Evolutionary conservation across 768 basidiomycete species (phyloP).

Genomic region (Termitomyces sp.): DNA sequence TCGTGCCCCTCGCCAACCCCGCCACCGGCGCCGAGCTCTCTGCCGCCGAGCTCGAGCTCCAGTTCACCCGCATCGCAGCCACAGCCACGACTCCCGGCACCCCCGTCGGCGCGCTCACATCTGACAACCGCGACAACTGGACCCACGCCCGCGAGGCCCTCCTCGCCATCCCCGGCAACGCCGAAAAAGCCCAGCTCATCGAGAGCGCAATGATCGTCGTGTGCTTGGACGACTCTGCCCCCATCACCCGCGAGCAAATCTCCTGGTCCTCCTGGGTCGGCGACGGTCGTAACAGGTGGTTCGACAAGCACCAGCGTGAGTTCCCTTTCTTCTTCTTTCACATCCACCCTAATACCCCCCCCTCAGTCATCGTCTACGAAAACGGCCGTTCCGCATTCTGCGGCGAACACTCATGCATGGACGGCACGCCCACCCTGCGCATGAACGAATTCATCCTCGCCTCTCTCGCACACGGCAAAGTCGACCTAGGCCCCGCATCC

Average conservation of each 20-base stretch:
- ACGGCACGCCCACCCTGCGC: constrained; percentile 92
- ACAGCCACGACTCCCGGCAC: constrained; percentile 45
- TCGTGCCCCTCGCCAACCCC: constrained; percentile 62
- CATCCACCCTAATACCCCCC: background rate
- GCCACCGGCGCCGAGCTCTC: constrained; percentile 64
- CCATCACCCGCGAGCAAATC: constrained; percentile 76
- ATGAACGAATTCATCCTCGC: constrained; percentile 93
- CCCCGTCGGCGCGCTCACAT: constrained; percentile 78
- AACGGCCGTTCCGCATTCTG: constrained; percentile 94
- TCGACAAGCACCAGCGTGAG: constrained; percentile 93
- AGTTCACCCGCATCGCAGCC: constrained; percentile 61
- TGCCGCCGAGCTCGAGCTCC: constrained; percentile 79
- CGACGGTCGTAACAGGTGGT: constrained; percentile 87
- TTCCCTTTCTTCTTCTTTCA: constrained; percentile 2
- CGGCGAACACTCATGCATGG: constrained; percentile 85
- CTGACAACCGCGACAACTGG: constrained; percentile 90
- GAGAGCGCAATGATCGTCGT: constrained; percentile 89
- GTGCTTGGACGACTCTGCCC: constrained; percentile 77
- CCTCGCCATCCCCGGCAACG: constrained; percentile 55
- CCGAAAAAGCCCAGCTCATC: constrained; percentile 64
- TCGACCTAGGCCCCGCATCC: constrained; percentile 61
- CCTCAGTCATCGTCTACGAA: constrained; percentile 85
- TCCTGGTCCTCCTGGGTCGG: constrained; percentile 87
- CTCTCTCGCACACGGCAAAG: constrained; percentile 64
- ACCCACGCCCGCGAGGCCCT: constrained; percentile 65